These are phyloP conservation scores for Tolypocladium cylindrosporum DNA, from an alignment of 2,329 filamentous ascomycete species.

Conservation along the genomic window DNA sequence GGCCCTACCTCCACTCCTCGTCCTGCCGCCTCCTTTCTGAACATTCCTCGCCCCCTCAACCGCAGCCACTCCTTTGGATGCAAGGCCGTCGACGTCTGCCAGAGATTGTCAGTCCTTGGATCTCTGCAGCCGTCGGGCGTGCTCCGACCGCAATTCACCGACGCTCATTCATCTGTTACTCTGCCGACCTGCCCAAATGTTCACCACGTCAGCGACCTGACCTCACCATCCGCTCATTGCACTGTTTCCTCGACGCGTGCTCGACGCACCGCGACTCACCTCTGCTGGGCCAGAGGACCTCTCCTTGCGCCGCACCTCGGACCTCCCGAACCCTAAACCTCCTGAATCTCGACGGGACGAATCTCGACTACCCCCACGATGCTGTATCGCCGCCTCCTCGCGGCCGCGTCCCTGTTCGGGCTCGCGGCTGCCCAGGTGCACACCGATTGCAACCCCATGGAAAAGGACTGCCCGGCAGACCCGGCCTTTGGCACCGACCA, in stretches of 20 bases:
- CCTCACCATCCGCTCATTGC: background rate
- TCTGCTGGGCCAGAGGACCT: background rate
- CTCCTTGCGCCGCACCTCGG: background rate
- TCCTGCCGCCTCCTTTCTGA: background rate
- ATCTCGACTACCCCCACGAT: background rate
- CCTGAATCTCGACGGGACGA: background rate
- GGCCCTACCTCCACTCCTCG: background rate
- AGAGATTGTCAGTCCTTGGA: background rate
- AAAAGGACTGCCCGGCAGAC: constrained; percentile 58
- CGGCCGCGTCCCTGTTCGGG: constrained; percentile 29
- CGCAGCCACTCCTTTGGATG: background rate
- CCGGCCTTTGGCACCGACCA: constrained; percentile 58
- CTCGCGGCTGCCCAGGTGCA: constrained; percentile 60
- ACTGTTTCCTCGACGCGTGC: background rate
- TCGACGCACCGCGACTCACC: background rate
- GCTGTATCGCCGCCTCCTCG: constrained; percentile 13
- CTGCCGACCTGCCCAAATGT: background rate
- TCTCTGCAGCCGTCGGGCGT: background rate
- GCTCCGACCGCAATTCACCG: background rate
- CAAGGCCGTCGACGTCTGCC: background rate
- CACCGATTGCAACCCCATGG: constrained; percentile 68
- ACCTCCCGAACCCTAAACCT: too few relatives aligned
- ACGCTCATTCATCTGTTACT: background rate
- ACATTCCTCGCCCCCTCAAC: background rate
- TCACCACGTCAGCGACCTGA: background rate